Evolutionary conservation across 2,329 filamentous ascomycete species (phyloP), one percentile per base, ranked within the genome.

Genomic region (Orbilia oligospora): DNA sequence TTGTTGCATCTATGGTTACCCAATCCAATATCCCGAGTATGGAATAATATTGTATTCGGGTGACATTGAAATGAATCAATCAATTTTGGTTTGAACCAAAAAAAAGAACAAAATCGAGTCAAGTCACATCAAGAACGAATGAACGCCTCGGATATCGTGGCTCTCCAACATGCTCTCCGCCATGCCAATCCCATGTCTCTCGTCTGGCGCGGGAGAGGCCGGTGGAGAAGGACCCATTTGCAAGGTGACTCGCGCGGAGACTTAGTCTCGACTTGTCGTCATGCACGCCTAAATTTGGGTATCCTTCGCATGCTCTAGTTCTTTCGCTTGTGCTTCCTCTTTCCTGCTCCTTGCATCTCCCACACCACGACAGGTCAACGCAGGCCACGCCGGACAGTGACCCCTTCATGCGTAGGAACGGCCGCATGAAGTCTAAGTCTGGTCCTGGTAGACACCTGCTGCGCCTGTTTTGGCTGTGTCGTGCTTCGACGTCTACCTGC

Each of bases 271-370:
- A 61, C 67, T 77, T 77, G 61, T 77, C 73, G 61, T 77, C 73
- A 77, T 77, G 73, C 73, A 64, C 48, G 44, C n/a, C 73, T 77
- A 77, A 77, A 71, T 77, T 71, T 77, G 73, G 73, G 36, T 48
- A 64, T 16, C 16, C 24, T 55, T 70, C 73, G 73, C 73, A 77
- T 77, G 64, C 41, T 77, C 53, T 48, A 30, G 67, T 61, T 70
- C 48, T n/a, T 69, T 77, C 73, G 73, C 61, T 77, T 77, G 67
- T 64, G 67, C 38, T 77, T 77, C 73, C 73, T 77, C 67, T 71
- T 77, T 77, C 72, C 53, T 68, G 30, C 64, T 41, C 64, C 51
- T 66, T 67, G 70, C 70, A 73, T 51, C 55, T 70, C 41, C 65
- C 48, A 65, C 65, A 58, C 56, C 71, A 63, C 51, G 71, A 51